Percentiles rank a stretch among this genome's conserved stretches.
phyloP scores from a whole-genome alignment of 345 rosid species.

The Boechera divaricarpa region DNA sequence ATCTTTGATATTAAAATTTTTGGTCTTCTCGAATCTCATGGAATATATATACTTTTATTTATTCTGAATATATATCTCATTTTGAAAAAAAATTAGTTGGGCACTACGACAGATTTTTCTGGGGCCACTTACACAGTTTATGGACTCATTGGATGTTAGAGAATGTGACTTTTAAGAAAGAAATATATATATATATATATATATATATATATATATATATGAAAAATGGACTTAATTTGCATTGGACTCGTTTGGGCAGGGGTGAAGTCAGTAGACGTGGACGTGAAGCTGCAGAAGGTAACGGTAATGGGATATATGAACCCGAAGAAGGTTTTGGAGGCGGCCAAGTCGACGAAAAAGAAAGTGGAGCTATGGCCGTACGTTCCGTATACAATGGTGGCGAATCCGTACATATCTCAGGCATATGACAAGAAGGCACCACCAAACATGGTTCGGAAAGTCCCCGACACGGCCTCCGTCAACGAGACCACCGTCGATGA shows the following conservation, averaged over 20 bases:
- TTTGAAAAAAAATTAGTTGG: no score
- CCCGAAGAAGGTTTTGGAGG: slow-evolving; percentile 63
- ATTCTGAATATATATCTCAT: no score
- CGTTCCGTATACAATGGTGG: slow-evolving; percentile 71
- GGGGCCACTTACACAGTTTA: no score
- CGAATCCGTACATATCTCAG: slow-evolving; percentile 74
- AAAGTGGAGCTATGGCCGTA: slow-evolving; percentile 95
- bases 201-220: no score
- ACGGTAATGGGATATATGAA: slow-evolving; percentile 75
- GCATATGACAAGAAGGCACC: slow-evolving; percentile 98
- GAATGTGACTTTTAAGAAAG: neutral
- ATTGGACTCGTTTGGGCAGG: slow-evolving; percentile 44
- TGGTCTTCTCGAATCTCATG: no score
- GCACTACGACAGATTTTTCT: no score
- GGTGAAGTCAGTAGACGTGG: slow-evolving; percentile 79
- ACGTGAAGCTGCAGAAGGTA: slow-evolving; percentile 80
- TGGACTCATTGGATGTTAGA: neutral
- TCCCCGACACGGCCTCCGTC: slow-evolving; percentile 58
- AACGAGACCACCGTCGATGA: slow-evolving; percentile 69
- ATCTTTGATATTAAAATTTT: no score
- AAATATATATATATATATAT: neutral
- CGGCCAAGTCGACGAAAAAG: slow-evolving; percentile 84
- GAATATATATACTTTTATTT: no score
- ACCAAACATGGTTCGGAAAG: slow-evolving; percentile 65
- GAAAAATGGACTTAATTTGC: neutral